These are phyloP conservation scores for Diversispora eburnea DNA, from an alignment of 192 early-diverging fungal genomes.

Conservation along the genomic window DNA sequence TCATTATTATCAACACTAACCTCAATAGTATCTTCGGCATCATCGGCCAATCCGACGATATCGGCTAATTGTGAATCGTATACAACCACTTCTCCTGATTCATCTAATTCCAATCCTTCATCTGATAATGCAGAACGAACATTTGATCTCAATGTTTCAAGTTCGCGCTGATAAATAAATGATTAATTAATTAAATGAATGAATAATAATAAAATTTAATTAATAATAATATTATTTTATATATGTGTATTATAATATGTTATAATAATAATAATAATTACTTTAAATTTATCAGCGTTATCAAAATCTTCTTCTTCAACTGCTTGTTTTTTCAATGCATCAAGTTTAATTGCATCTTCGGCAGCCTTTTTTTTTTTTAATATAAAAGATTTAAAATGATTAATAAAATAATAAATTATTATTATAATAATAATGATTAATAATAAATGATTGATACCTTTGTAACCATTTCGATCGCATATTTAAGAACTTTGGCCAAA, in stretches of 20 bases:
- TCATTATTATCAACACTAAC: no score
- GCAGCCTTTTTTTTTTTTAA: not conserved
- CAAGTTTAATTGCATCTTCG: constrained; percentile 31
- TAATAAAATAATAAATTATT: not conserved
- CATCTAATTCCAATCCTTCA: constrained; percentile 30
- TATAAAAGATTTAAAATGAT: not conserved
- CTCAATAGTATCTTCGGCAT: not conserved
- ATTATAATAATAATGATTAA: not conserved
- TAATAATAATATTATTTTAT: no score
- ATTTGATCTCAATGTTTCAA: constrained; percentile 3
- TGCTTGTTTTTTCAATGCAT: constrained; percentile 54
- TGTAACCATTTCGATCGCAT: constrained; percentile 41
- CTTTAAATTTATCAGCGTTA: constrained; percentile 70
- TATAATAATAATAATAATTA: constrained; percentile 10
- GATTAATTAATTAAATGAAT: no score
- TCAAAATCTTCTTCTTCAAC: constrained; percentile 74
- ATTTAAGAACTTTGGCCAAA: constrained; percentile 62
- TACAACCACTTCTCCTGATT: constrained; percentile 23
- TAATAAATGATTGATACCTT: constrained; percentile 35
- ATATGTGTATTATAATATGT: not conserved
- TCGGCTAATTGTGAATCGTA: not conserved
- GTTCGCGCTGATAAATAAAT: constrained; percentile 3
- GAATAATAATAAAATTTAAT: no score
- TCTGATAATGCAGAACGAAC: constrained; percentile 22
- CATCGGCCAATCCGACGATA: constrained; percentile 26